phyloP scores from a whole-genome alignment of 1,139 yeast species.

The Yamadazyma pseudoaaseri region DNA sequence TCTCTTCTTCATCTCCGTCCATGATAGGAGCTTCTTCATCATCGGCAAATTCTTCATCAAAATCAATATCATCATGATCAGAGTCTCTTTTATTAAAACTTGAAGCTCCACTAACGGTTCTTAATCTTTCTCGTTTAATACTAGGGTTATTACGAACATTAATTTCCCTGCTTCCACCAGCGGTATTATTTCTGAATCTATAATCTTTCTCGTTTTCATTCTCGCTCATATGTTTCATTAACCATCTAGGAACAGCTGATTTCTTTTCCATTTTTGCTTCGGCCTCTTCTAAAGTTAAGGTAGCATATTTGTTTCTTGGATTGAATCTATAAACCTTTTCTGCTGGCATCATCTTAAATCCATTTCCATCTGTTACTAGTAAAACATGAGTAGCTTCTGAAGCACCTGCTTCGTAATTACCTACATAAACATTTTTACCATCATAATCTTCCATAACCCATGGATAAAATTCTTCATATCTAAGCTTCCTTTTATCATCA shows the following conservation, averaged over 20 bases:
- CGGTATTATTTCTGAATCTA: conserved; percentile 36
- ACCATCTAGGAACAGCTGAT: conserved; percentile 86
- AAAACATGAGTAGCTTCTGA: conserved; percentile 79
- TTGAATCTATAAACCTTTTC: conserved; percentile 93
- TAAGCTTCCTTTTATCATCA: conserved; percentile 74
- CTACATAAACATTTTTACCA: conserved; percentile 92
- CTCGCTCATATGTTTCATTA: conserved; percentile 86
- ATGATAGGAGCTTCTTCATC: conserved; percentile 98
- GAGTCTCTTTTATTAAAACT: conserved; percentile 58
- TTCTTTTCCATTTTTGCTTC: conserved; percentile 90
- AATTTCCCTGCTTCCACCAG: conserved; percentile 19
- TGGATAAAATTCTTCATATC: conserved; percentile 95
- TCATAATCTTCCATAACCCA: conserved; percentile 98
- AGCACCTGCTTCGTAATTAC: conserved; percentile 92
- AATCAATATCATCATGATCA: conserved; percentile 91
- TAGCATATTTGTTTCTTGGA: conserved; percentile 89
- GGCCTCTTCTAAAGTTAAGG: conserved; percentile 93
- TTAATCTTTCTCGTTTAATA: conserved; percentile 28
- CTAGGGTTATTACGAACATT: conserved; percentile 5
- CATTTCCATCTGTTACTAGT: conserved; percentile 80
- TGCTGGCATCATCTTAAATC: conserved; percentile 92
- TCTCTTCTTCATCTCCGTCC: conserved; percentile 96
- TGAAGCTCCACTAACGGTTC: conserved; percentile 59
- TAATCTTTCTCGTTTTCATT: conserved; percentile 47
- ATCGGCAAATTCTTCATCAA: conserved; percentile 95